A percentile compares a stretch with the other conserved stretches of the same genome.
Evolutionary conservation across 139 green algal genomes (phyloP).

Genomic region (Medakamo hakoo): DNA sequence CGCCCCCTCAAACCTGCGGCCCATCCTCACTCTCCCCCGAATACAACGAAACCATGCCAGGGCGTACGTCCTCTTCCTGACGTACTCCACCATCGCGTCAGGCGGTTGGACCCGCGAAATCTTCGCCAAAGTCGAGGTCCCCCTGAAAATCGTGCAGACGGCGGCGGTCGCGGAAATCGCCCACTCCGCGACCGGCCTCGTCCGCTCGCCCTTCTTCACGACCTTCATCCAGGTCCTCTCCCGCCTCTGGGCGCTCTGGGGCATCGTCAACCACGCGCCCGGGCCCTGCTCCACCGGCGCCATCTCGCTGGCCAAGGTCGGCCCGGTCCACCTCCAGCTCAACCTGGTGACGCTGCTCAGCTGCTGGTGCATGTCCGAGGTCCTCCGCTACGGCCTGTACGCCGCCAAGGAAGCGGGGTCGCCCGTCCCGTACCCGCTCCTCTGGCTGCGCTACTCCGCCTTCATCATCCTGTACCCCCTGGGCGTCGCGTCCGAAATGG

Average conservation of each 20-base stretch:
- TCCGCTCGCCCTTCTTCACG: slow-evolving; percentile 61
- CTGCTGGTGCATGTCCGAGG: slow-evolving; percentile 72
- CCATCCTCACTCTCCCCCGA: neutral
- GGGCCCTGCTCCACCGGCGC: slow-evolving; percentile 7
- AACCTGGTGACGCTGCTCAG: slow-evolving; percentile 54
- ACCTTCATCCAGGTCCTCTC: slow-evolving; percentile 76
- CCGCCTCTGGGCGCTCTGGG: slow-evolving; percentile 70
- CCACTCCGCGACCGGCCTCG: slow-evolving; percentile 60
- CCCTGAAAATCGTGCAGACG: slow-evolving; percentile 69
- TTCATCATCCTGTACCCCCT: slow-evolving; percentile 90
- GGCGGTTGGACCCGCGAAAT: slow-evolving; percentile 16
- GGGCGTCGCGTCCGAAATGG: slow-evolving; percentile 64
- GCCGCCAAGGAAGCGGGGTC: slow-evolving; percentile 59
- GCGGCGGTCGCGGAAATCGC: slow-evolving; percentile 69
- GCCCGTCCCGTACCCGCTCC: slow-evolving; percentile 38
- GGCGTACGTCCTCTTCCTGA: slow-evolving; percentile 47
- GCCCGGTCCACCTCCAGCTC: slow-evolving; percentile 22
- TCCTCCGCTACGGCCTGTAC: slow-evolving; percentile 87
- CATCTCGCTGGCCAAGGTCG: slow-evolving; percentile 8
- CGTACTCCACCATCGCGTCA: slow-evolving; percentile 11
- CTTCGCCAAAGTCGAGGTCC: slow-evolving; percentile 37
- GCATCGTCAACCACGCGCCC: slow-evolving; percentile 46
- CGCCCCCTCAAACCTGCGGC: neutral
- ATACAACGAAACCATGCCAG: slow-evolving; percentile 18
- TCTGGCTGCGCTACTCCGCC: slow-evolving; percentile 76